Conservation (phyloP, 1,284 basidiomycete species). For the Phlebopus sp. region DNA sequence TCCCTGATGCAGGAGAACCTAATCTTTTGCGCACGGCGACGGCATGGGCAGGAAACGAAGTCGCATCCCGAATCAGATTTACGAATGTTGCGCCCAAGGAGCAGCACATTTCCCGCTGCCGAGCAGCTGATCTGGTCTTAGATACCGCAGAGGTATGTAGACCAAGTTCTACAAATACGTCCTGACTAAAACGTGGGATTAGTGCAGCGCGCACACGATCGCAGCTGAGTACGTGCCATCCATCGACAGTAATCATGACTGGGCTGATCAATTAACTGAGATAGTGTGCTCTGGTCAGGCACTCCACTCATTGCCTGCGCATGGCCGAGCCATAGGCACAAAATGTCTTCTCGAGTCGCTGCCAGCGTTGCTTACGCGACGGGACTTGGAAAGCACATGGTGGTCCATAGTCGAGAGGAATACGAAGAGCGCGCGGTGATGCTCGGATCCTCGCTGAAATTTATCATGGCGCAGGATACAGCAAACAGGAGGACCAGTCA, state of each 20-base stretch:
- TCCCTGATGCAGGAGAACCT: constrained; percentile 54
- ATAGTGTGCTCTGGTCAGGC: constrained; percentile 56
- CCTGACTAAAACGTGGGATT: background rate
- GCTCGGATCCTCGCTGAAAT: constrained; percentile 40
- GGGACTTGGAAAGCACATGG: constrained; percentile 54
- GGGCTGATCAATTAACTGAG: background rate
- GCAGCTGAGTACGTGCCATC: constrained; percentile 48
- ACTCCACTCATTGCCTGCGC: constrained; percentile 61
- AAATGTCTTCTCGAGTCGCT: constrained; percentile 62
- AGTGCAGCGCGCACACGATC: constrained; percentile 65
- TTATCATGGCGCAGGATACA: constrained; percentile 11
- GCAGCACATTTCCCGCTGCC: constrained; percentile 50
- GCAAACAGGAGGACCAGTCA: background rate
- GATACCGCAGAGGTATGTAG: constrained; percentile 54
- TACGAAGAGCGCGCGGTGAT: constrained; percentile 55
- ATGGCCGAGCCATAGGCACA: constrained; percentile 53
- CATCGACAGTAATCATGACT: background rate
- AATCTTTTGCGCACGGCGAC: constrained; percentile 49
- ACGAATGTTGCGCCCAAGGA: constrained; percentile 57
- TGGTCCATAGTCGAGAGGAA: constrained; percentile 44
- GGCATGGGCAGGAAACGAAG: constrained; percentile 51
- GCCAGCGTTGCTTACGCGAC: constrained; percentile 58
- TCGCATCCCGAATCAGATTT: constrained; percentile 53
- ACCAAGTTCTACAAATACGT: background rate
- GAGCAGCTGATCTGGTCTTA: constrained; percentile 59